phyloP scores from a whole-genome alignment of 176 grass and related monocot genomes.

The Areca catechu region DNA sequence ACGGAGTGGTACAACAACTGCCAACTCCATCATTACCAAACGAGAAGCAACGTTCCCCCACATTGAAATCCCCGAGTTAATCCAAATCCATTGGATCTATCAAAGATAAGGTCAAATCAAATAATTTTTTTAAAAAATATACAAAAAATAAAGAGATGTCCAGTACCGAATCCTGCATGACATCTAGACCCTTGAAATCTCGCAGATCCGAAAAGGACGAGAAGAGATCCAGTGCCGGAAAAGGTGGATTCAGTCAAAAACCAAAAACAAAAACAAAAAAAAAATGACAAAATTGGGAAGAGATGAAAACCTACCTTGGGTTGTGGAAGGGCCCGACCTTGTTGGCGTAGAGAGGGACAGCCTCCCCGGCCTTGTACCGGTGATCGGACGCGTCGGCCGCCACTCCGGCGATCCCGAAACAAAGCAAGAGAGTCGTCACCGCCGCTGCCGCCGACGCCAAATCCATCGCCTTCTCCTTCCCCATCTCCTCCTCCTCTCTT shows the following conservation, averaged over 20 bases:
- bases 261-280: background rate
- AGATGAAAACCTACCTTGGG: constrained; percentile 1
- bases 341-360: constrained; percentile 9
- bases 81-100: too few species aligned
- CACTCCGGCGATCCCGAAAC: background rate
- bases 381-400: background rate
- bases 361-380: constrained; percentile 6
- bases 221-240: background rate
- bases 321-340: constrained; percentile 11
- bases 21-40: too few species aligned
- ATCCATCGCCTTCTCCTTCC: background rate
- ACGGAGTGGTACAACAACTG: too few species aligned
- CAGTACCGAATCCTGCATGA: too few species aligned
- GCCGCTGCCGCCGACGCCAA: constrained; percentile 1
- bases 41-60: too few species aligned
- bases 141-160: too few species aligned
- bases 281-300: background rate
- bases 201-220: background rate
- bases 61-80: too few species aligned
- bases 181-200: background rate
- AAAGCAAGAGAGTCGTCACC: background rate
- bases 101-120: too few species aligned
- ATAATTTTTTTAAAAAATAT: too few species aligned
- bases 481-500: constrained; percentile 1
- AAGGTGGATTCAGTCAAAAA: background rate